These are phyloP conservation scores for Backusella liffmaniae DNA, from an alignment of 192 early-diverging fungal species.

Conservation along the genomic window DNA sequence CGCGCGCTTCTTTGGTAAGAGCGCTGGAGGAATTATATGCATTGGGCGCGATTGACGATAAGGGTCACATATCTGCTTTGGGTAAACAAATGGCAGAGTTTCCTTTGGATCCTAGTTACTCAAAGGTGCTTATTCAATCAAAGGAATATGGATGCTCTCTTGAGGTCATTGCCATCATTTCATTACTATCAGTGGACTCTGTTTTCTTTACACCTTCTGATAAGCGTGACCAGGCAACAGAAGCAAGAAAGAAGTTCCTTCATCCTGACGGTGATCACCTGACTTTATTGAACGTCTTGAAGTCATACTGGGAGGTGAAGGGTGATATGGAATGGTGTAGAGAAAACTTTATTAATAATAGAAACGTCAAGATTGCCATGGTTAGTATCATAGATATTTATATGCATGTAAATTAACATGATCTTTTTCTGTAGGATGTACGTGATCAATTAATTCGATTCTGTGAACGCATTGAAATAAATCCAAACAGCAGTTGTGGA, in stretches of 20 bases:
- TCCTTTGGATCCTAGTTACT: constrained; percentile 86
- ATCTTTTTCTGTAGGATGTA: constrained; percentile 59
- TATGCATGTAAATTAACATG: neutral
- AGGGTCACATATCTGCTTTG: constrained; percentile 72
- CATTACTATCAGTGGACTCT: constrained; percentile 89
- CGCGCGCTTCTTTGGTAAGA: constrained; percentile 67
- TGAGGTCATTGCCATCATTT: constrained; percentile 87
- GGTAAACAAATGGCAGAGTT: constrained; percentile 87
- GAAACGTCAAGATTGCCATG: constrained; percentile 83
- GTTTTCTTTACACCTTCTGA: constrained; percentile 88
- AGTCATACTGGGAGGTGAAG: constrained; percentile 71
- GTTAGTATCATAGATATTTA: constrained; percentile 29
- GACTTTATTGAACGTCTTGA: constrained; percentile 84
- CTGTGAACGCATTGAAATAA: constrained; percentile 68
- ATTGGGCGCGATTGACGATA: constrained; percentile 82
- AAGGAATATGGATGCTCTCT: constrained; percentile 72
- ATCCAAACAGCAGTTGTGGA: constrained; percentile 61
- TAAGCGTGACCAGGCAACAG: constrained; percentile 81
- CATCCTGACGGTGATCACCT: constrained; percentile 91
- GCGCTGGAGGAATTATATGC: constrained; percentile 90
- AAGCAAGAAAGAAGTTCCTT: constrained; percentile 78
- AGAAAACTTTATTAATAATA: constrained; percentile 87
- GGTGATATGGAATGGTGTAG: constrained; percentile 87
- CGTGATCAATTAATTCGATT: constrained; percentile 82
- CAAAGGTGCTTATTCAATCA: constrained; percentile 90